Evolutionary conservation across 2,329 filamentous ascomycete genomes (phyloP).

Genomic region (Aspergillus viridinutans): DNA sequence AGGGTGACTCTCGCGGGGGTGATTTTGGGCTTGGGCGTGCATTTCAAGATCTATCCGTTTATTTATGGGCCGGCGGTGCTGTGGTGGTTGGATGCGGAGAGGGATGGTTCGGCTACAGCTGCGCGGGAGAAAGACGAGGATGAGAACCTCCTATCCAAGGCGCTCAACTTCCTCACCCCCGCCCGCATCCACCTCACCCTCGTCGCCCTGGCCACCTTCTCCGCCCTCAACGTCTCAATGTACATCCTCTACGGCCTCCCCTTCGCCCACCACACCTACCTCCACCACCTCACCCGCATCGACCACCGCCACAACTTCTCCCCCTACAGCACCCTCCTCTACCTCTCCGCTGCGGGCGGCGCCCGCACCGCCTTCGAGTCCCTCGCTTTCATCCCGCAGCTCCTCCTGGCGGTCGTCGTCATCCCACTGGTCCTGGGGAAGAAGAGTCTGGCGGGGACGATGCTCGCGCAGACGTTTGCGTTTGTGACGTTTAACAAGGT

Average conservation of each 20-base stretch:
- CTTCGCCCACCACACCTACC: constrained; percentile 84
- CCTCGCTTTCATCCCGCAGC: constrained; percentile 82
- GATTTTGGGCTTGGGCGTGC: constrained; percentile 77
- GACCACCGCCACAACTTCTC: constrained; percentile 99
- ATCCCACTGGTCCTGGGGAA: constrained; percentile 76
- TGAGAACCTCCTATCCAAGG: constrained; percentile 9
- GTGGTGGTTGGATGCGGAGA: constrained; percentile 38
- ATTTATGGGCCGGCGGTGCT: constrained; percentile 70
- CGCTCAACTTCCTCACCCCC: constrained; percentile 35
- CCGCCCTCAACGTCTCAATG: constrained; percentile 72
- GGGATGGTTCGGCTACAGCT: constrained; percentile 9
- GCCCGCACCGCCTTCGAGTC: constrained; percentile 58
- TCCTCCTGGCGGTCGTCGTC: constrained; percentile 71
- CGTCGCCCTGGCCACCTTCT: constrained; percentile 69
- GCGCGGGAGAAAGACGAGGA: background rate
- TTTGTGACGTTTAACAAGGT: constrained; percentile 99
- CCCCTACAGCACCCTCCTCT: constrained; percentile 87
- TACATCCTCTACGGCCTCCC: constrained; percentile 70
- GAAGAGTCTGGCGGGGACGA: constrained; percentile 72
- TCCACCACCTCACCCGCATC: constrained; percentile 87
- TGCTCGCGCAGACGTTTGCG: constrained; percentile 93
- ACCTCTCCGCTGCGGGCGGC: constrained; percentile 68
- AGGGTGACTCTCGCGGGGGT: constrained; percentile 64
- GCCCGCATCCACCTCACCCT: constrained; percentile 39
- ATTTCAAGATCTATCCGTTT: constrained; percentile 99